These are phyloP conservation scores for Syzygium syzygioides DNA, from an alignment of 441 rosid genomes.

Conservation along the genomic window DNA sequence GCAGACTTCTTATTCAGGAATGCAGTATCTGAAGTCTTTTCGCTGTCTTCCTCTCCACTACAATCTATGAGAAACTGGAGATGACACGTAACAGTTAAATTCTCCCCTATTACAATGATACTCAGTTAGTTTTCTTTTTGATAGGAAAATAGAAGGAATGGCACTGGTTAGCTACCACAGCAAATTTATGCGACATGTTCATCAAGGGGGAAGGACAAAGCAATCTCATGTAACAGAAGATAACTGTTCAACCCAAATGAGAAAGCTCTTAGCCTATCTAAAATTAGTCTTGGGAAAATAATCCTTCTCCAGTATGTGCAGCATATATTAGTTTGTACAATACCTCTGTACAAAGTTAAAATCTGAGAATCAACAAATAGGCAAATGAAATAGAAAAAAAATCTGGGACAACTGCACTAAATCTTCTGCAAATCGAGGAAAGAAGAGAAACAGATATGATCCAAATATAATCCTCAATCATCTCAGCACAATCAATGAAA, in stretches of 20 bases:
- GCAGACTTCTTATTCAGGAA: conserved; percentile 78
- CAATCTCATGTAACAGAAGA: not conserved
- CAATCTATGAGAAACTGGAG: conserved; percentile 83
- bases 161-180: not conserved
- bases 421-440: not conserved
- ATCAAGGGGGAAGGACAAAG: not conserved
- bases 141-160: not conserved
- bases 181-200: not conserved
- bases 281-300: not conserved
- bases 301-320: not conserved
- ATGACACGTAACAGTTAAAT: not conserved
- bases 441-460: not conserved
- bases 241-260: not conserved
- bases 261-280: not conserved
- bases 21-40: conserved; percentile 64
- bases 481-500: not conserved
- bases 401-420: not conserved
- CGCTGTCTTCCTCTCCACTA: conserved; percentile 67
- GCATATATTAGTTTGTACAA: not conserved
- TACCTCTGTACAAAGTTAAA: not conserved
- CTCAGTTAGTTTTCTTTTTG: not conserved
- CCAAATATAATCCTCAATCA: not conserved
- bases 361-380: not conserved
- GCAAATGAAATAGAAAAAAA: not conserved
- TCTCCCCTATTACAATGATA: not conserved